Evolutionary conservation across 2,329 filamentous ascomycete genomes (phyloP), one percentile per base, ranked within the genome.

Genomic region (Beauveria medogensis): DNA sequence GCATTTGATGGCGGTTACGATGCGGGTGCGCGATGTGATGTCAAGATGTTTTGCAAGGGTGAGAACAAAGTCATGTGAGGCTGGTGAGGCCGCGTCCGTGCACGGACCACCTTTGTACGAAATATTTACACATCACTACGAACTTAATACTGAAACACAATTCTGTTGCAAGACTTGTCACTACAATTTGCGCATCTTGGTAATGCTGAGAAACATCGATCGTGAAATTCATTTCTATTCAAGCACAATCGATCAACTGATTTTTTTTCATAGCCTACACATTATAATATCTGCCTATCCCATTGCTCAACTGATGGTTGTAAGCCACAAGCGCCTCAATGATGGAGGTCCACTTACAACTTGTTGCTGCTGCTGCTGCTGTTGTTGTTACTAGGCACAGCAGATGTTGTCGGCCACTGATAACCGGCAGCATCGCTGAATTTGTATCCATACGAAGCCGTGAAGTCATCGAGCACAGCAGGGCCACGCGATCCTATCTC

Each of bases 371-470:
- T 52, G 30, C 34, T 16, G 26, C 28, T 30, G 18, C 18, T 54
- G 52, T 92, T 91, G 53, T 92, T 92, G 82, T 91, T 92, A 50
- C 79, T 78, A 47, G 74, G 70, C 62, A 82, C 79, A 40, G 85
- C 84, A 65, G 86, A 86, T 62, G 89, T 91, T 62, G 90, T 89
- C 41, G 91, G 91, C 92, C 92, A 97, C 77, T 96, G 91, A 79
- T 96, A 96, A 61, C 92, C 92, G 68, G 92, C 90, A 64, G 92
- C 91, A 70, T 99, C 94, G 73, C 90, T 95, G 81, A 99, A 99
- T 77, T 96, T 97, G 83, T 99, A 99, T 65, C 94, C 94, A 73
- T 96, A 99, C 6, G 92, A 96, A 46, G 92, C 89, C 37, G 93
- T 97, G 79, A 99, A 99, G 78, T 99, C 94, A 69, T 99, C 94